phyloP scores from a whole-genome alignment of 139 green algal species.

The Desmodesmus armatus region DNA sequence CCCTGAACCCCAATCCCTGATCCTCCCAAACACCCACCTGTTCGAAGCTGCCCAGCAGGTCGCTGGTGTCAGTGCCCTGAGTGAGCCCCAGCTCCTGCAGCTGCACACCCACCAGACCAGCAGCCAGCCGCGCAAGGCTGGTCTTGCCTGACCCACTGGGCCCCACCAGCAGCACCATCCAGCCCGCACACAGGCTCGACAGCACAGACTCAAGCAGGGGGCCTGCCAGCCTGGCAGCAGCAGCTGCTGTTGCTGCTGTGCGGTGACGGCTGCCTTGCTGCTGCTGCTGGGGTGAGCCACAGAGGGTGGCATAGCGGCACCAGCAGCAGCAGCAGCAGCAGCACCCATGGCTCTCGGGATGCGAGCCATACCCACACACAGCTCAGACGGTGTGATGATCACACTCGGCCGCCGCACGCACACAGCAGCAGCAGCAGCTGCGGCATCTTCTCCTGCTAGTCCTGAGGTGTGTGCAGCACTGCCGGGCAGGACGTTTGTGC shows the following conservation, averaged over 20 bases:
- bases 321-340: constrained; percentile 22
- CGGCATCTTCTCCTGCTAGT: constrained; percentile 11
- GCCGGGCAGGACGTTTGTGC: neutral
- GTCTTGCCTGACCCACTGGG: constrained; percentile 73
- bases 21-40: constrained; percentile 73
- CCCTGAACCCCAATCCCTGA: constrained; percentile 40
- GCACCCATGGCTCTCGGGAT: neutral
- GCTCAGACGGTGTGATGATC: neutral
- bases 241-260: constrained; percentile 46
- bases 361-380: constrained; percentile 8
- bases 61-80: constrained; percentile 90
- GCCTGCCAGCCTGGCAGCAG: constrained; percentile 74
- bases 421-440: neutral
- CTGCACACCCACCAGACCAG: constrained; percentile 61
- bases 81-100: constrained; percentile 91
- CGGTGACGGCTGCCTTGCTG: neutral
- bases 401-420: neutral
- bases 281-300: constrained; percentile 14
- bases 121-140: constrained; percentile 68
- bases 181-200: constrained; percentile 57
- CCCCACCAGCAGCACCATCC: constrained; percentile 86
- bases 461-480: neutral
- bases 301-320: constrained; percentile 43
- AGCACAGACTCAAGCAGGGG: constrained; percentile 78
- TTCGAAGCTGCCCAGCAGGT: constrained; percentile 98